phyloP scores from a whole-genome alignment of 1,284 basidiomycete species.

The Neotropicomus parvogracilis region DNA sequence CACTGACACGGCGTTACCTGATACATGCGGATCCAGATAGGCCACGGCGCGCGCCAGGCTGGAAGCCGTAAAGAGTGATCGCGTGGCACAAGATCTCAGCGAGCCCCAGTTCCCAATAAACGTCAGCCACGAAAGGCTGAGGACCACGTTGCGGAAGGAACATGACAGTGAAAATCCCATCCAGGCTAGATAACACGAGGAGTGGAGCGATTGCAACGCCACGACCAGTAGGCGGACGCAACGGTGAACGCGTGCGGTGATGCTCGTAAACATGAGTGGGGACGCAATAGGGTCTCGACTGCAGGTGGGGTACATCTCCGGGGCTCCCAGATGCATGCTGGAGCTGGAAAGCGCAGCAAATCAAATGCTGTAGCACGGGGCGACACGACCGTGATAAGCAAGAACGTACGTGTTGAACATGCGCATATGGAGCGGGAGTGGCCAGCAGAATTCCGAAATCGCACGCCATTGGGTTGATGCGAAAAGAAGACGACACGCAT shows the following conservation, averaged over 20 bases:
- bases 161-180: conserved; percentile 9
- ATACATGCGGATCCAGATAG: conserved; percentile 9
- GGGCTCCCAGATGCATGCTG: neutral
- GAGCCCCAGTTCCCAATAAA: conserved; percentile 16
- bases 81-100: conserved; percentile 28
- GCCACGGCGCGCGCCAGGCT: neutral
- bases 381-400: conserved; percentile 1
- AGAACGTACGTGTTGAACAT: conserved; percentile 7
- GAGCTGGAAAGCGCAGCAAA: neutral
- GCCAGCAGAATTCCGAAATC: conserved; percentile 18
- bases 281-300: neutral
- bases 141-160: conserved; percentile 13
- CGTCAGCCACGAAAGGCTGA: neutral
- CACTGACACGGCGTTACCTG: neutral
- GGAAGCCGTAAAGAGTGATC: conserved; percentile 12
- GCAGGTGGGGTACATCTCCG: conserved; percentile 10
- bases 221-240: neutral
- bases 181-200: conserved; percentile 15
- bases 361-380: neutral
- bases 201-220: conserved; percentile 13
- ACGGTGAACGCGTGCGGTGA: conserved; percentile 3
- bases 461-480: conserved; percentile 5
- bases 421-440: conserved; percentile 7
- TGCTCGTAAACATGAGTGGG: neutral
- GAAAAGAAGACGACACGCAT: conserved; percentile 5